Base-by-base conservation (phyloP, 495 filamentous ascomycete species). In the Penicillium flavigenum region DNA sequence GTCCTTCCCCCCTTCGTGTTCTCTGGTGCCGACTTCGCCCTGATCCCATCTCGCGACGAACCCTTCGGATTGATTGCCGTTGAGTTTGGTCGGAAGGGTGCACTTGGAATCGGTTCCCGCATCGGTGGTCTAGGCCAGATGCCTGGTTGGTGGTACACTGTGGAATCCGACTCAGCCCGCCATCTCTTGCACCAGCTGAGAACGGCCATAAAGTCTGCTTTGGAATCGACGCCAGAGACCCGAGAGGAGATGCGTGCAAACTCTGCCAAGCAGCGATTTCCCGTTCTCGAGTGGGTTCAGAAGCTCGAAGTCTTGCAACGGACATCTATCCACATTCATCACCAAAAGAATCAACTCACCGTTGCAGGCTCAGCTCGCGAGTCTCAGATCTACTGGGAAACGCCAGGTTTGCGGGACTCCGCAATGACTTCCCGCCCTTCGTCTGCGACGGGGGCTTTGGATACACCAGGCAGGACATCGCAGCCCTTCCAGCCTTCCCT, bases 61-160 rank as follows among this genome's bases (percentile, higher is more conserved):
- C 86, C 86, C 2, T 89, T 89, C 57, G 86, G 86, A 12, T 64
- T 89, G 27, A 85, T 88, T 7, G 86, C 86, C n/a, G 86, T 89
- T 32, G 86, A 89, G 57, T 89, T 88, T 62, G 86, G 86, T 14
- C 75, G 86, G n/a, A 88, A 88, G 67, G 86, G 86, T 47, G 86
- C 86, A 12, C 75, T 89, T 14, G 86, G 86, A 54, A 80, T 89
- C 27, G 86, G 86, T 14, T 81, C 84, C 16, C 75, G 72, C 47
- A 73, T 77, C 19, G 75, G 75, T 56, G 86, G 86, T 32, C 71
- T 89, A 26, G 86, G 86, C 9, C 81, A 86, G 50, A 88, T 88
- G 84, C 86, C 86, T 6, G 86, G 86, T 16, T 88, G 83, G 78
- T 88, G 85, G 85, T 87, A 80, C 63, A 86, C 83, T 3, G 77